These are phyloP conservation scores for Plectranthus barbatus DNA, from an alignment of 257 asterid species.

Conservation along the genomic window DNA sequence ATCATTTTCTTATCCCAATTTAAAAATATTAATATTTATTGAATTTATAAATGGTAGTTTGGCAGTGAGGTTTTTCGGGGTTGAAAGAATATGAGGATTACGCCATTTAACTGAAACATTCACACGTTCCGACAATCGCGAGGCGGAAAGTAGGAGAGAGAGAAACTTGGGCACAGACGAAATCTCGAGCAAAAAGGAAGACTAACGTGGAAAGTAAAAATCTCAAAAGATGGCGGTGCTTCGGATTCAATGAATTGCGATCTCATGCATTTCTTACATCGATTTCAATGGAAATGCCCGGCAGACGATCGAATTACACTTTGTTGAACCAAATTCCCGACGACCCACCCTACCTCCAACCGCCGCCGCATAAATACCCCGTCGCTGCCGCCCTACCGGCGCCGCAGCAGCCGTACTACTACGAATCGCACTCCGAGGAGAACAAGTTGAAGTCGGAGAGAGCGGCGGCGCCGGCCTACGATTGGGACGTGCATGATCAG, in stretches of 20 bases:
- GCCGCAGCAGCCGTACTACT: too few relatives aligned
- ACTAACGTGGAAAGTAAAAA: not conserved
- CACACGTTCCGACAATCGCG: conserved; percentile 24
- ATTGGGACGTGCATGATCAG: too few relatives aligned
- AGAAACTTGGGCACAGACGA: conserved; percentile 1
- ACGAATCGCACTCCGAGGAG: too few relatives aligned
- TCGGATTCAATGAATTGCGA: conserved; percentile 26
- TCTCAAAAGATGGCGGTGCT: conserved; percentile 31
- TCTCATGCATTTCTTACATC: conserved; percentile 11
- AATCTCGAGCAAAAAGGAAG: not conserved
- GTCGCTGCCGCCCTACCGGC: too few relatives aligned
- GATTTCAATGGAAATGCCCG: conserved; percentile 60
- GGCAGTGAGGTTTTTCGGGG: not conserved
- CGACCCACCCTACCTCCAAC: too few relatives aligned
- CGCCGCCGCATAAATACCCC: too few relatives aligned
- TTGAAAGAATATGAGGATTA: conserved; percentile 17
- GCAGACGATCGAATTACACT: conserved; percentile 62
- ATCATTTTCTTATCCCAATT: too few relatives aligned
- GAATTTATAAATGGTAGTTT: too few relatives aligned
- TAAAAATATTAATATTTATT: too few relatives aligned
- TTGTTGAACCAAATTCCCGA: conserved; percentile 50
- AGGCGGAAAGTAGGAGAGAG: conserved; percentile 25
- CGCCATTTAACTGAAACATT: conserved; percentile 33
- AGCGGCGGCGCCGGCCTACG: too few relatives aligned
- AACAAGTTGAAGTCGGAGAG: too few relatives aligned